Percentiles rank a stretch among this genome's conserved stretches.
Conservation (phyloP, 169 alveolate genomes). For the Cryptosporidium meleagridis region DNA sequence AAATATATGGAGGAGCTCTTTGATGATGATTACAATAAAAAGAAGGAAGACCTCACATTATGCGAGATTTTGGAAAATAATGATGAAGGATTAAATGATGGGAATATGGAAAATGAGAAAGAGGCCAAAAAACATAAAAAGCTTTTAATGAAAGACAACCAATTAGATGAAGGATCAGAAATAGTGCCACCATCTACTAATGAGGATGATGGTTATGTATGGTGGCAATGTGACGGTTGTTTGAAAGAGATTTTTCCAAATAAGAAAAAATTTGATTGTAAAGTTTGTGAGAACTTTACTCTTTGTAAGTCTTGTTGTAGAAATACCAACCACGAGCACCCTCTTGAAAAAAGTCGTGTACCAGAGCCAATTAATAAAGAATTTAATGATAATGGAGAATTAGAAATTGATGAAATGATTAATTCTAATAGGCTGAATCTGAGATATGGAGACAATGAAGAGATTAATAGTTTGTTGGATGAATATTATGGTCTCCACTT, state of each 20-base stretch:
- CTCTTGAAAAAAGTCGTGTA: slow-evolving; percentile 69
- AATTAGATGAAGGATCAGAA: background rate
- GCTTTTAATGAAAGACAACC: slow-evolving; percentile 62
- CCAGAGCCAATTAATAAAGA: slow-evolving; percentile 7
- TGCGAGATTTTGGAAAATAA: slow-evolving; percentile 55
- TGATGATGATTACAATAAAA: slow-evolving; percentile 84
- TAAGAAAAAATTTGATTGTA: slow-evolving; percentile 89
- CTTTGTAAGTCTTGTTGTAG: slow-evolving; percentile 87
- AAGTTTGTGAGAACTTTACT: slow-evolving; percentile 86
- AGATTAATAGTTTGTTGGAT: slow-evolving; percentile 77
- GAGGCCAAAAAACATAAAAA: slow-evolving; percentile 59
- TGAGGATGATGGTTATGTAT: slow-evolving; percentile 76
- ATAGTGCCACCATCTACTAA: background rate
- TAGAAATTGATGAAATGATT: background rate
- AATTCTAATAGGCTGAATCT: background rate
- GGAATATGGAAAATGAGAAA: background rate
- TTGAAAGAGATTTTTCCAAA: slow-evolving; percentile 86
- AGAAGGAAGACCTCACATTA: slow-evolving; percentile 77
- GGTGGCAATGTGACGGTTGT: slow-evolving; percentile 90
- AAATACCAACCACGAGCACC: slow-evolving; percentile 79
- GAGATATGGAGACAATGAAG: slow-evolving; percentile 26
- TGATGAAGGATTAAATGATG: slow-evolving; percentile 76
- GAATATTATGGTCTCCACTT: slow-evolving; percentile 82
- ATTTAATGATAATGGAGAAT: background rate
- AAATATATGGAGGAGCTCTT: slow-evolving; percentile 83